These are phyloP conservation scores for Pythium dissimile DNA, from an alignment of 352 stramenopile species.

Conservation along the genomic window DNA sequence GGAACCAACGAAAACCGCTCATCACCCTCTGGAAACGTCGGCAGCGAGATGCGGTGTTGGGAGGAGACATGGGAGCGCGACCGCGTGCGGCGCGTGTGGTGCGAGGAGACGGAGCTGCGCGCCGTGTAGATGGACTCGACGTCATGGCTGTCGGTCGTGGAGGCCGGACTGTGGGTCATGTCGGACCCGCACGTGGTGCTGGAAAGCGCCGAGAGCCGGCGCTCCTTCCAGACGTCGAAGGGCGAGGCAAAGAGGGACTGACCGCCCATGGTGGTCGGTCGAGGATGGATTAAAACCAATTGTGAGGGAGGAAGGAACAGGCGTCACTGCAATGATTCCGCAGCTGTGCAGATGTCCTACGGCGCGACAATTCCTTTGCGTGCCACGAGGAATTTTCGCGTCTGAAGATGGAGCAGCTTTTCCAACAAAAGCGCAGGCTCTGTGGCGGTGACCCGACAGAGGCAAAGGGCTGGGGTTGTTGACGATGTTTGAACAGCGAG, in stretches of 20 bases:
- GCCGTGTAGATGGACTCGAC: slow-evolving; percentile 21
- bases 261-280: slow-evolving; percentile 5
- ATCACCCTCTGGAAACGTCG: slow-evolving; percentile 13
- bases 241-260: slow-evolving; percentile 12
- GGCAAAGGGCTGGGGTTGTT: not conserved
- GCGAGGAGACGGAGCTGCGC: slow-evolving; percentile 16
- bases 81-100: slow-evolving; percentile 7
- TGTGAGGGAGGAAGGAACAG: no score
- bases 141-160: slow-evolving; percentile 11
- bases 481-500: not conserved
- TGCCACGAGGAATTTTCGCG: slow-evolving; percentile 4
- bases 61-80: slow-evolving; percentile 9
- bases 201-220: slow-evolving; percentile 46
- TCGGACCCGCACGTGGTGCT: slow-evolving; percentile 44
- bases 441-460: no score
- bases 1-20: slow-evolving; percentile 14
- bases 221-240: slow-evolving; percentile 29
- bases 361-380: not conserved
- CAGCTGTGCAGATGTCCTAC: not conserved
- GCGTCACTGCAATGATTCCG: not conserved
- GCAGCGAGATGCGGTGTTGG: slow-evolving; percentile 2
- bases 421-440: slow-evolving; percentile 1
- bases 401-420: slow-evolving; percentile 5
- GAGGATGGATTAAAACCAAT: no score
- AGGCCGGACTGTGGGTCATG: slow-evolving; percentile 17